phyloP scores from a whole-genome alignment of 108 stramenopile genomes.

The Cyclotella distinguenda region DNA sequence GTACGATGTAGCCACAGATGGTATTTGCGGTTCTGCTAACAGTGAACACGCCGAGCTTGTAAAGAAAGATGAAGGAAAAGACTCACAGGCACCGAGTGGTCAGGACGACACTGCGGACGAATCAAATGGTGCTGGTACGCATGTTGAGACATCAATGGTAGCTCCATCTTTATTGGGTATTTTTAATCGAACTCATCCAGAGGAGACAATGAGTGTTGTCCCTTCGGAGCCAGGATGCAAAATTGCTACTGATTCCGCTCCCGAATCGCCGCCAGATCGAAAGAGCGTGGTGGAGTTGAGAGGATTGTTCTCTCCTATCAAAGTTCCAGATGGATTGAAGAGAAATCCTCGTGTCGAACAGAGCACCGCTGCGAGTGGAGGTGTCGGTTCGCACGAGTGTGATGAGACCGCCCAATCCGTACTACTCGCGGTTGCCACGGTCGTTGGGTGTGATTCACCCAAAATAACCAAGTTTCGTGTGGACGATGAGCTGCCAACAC shows the following conservation, averaged over 20 bases:
- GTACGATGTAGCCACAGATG: background rate
- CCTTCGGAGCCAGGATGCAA: background rate
- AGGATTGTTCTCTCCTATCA: constrained; percentile 33
- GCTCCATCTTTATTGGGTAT: background rate
- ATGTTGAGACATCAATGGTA: background rate
- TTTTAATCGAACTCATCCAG: constrained; percentile 1
- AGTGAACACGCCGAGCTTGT: background rate
- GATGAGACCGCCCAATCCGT: too few relatives aligned
- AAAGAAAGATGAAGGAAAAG: too few relatives aligned
- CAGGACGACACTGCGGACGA: background rate
- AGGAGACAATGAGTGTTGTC: background rate
- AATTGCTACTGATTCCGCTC: background rate
- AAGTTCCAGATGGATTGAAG: background rate
- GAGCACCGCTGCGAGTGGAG: too few relatives aligned
- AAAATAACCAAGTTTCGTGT: too few relatives aligned
- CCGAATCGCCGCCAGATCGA: background rate
- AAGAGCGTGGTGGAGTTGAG: constrained; percentile 23
- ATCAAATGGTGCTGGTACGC: background rate
- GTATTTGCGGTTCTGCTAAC: background rate
- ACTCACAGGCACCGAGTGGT: too few relatives aligned
- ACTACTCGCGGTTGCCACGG: too few relatives aligned
- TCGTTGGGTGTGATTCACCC: too few relatives aligned
- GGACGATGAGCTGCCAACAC: too few relatives aligned
- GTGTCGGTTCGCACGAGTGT: too few relatives aligned
- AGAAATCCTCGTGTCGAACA: too few relatives aligned